phyloP scores from a whole-genome alignment of 2,329 filamentous ascomycete species.

The Phoma sp. region DNA sequence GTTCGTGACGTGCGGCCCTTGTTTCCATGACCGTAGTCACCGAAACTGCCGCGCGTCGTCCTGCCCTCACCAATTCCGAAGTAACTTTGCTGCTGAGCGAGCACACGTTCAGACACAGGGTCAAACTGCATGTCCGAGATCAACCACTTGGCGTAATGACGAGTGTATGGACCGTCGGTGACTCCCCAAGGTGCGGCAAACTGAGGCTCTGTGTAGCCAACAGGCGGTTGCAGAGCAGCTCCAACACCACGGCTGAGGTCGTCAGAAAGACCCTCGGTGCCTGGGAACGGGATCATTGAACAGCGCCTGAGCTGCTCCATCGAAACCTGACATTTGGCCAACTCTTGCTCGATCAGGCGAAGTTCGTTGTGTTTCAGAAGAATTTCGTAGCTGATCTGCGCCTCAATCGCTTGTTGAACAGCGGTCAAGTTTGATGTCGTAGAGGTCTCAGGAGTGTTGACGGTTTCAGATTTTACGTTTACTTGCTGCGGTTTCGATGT shows the following conservation, averaged over 20 bases:
- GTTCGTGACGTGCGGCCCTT: slow-evolving; percentile 66
- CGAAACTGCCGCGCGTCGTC: slow-evolving; percentile 77
- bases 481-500: slow-evolving; percentile 30
- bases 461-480: slow-evolving; percentile 31
- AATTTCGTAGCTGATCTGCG: slow-evolving; percentile 90
- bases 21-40: slow-evolving; percentile 59
- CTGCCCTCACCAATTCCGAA: slow-evolving; percentile 68
- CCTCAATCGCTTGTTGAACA: slow-evolving; percentile 77
- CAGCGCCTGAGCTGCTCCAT: slow-evolving; percentile 93
- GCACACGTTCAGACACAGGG: slow-evolving; percentile 49
- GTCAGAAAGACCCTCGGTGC: slow-evolving; percentile 69
- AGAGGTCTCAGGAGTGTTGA: slow-evolving; percentile 31
- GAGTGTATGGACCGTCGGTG: slow-evolving; percentile 87
- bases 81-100: slow-evolving; percentile 47
- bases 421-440: slow-evolving; percentile 51
- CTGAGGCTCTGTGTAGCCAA: slow-evolving; percentile 71
- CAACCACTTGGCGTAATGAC: slow-evolving; percentile 96
- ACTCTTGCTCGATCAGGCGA: slow-evolving; percentile 91
- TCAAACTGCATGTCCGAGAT: slow-evolving; percentile 89
- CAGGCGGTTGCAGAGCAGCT: slow-evolving; percentile 67
- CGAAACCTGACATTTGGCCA: slow-evolving; percentile 92
- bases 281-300: slow-evolving; percentile 88
- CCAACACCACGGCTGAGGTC: slow-evolving; percentile 79
- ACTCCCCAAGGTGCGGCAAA: slow-evolving; percentile 92
- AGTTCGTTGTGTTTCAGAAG: slow-evolving; percentile 93